phyloP scores from a whole-genome alignment of 805 yeast species.

The Lipomyces mesembrius region DNA sequence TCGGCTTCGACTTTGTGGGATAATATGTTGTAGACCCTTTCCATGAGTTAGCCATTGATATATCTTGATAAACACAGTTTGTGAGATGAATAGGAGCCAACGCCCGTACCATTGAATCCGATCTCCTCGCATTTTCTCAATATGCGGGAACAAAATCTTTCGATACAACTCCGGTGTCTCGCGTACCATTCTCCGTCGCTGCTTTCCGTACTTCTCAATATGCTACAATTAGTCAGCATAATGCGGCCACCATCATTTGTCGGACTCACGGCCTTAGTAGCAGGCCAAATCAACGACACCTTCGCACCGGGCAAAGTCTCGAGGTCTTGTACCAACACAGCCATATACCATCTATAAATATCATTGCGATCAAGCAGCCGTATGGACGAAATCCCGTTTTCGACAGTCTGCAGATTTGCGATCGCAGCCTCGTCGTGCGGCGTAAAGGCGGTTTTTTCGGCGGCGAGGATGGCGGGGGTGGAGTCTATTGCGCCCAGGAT shows the following conservation, averaged over 20 bases:
- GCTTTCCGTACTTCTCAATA: constrained; percentile 71
- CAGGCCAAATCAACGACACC: constrained; percentile 82
- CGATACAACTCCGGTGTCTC: constrained; percentile 84
- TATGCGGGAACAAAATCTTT: constrained; percentile 69
- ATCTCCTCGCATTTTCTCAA: constrained; percentile 73
- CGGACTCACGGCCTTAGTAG: constrained; percentile 58
- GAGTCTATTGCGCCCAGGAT: constrained; percentile 69
- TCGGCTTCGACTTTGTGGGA: constrained; percentile 84
- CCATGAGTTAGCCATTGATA: not conserved
- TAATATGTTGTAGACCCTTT: constrained; percentile 72
- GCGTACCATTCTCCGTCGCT: constrained; percentile 60
- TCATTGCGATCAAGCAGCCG: constrained; percentile 69
- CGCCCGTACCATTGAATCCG: constrained; percentile 69
- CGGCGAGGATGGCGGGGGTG: constrained; percentile 66
- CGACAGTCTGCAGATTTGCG: not conserved
- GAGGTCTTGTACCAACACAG: constrained; percentile 53
- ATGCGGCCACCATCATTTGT: not conserved
- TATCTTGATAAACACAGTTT: no score
- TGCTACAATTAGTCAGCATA: constrained; percentile 51
- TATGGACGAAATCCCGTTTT: constrained; percentile 35
- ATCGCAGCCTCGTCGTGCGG: constrained; percentile 24
- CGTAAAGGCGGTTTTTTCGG: constrained; percentile 73
- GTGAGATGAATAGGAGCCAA: no score
- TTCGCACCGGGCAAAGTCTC: constrained; percentile 63
- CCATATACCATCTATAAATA: constrained; percentile 81